These are phyloP conservation scores for Magnolia changhungtana DNA, from an alignment of 164 flowering plant species.

Conservation along the genomic window DNA sequence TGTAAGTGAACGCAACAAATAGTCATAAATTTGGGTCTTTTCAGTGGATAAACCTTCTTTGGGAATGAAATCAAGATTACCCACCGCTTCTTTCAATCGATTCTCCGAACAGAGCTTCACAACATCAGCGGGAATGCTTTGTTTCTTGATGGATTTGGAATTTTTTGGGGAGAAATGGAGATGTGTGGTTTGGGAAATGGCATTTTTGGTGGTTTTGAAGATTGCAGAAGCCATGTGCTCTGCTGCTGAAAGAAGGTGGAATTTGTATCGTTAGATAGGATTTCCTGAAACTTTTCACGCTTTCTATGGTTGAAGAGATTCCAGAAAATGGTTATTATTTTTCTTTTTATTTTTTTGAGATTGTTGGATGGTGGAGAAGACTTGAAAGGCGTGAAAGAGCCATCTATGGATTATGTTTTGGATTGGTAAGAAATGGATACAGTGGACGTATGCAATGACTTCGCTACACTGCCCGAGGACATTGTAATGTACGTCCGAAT, in stretches of 20 bases:
- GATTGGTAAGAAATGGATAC: not conserved
- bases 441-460: too few species aligned
- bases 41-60: not conserved
- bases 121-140: not conserved
- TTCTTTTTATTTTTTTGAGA: not conserved
- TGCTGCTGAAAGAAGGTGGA: not conserved
- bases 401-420: not conserved
- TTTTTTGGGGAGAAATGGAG: not conserved
- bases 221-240: conserved; percentile 16
- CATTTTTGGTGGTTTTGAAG: conserved; percentile 6
- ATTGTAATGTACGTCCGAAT: too few species aligned
- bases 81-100: conserved; percentile 12
- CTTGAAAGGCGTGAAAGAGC: not conserved
- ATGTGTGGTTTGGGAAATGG: not conserved
- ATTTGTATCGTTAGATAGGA: not conserved
- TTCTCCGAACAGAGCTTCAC: conserved; percentile 10
- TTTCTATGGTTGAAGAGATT: not conserved
- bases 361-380: not conserved
- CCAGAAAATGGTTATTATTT: not conserved
- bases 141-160: not conserved
- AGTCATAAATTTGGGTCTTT: not conserved
- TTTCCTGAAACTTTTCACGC: not conserved
- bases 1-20: conserved; percentile 9
- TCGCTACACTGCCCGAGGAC: too few species aligned
- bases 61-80: conserved; percentile 4